phyloP scores from a whole-genome alignment of 306 rosid species.

The Vicia sativa region DNA sequence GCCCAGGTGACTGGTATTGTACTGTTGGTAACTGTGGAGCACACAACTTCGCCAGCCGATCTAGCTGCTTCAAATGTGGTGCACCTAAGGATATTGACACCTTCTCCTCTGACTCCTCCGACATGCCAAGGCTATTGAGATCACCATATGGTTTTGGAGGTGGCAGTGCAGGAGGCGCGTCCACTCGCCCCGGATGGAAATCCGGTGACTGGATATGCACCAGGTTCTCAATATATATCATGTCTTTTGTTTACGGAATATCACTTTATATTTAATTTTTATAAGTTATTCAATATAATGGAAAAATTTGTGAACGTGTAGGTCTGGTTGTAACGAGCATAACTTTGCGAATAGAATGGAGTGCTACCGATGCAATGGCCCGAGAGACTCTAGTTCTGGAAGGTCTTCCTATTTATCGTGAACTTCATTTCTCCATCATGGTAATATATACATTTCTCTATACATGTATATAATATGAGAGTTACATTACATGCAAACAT shows the following conservation, averaged over 20 bases:
- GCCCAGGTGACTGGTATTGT: slow-evolving; percentile 96
- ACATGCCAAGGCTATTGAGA: slow-evolving; percentile 55
- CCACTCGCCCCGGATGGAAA: slow-evolving; percentile 82
- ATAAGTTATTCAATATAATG: too few relatives aligned
- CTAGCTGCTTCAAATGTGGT: slow-evolving; percentile 91
- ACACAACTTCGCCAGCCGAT: slow-evolving; percentile 92
- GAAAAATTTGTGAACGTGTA: slow-evolving; percentile 8
- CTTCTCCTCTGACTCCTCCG: slow-evolving; percentile 46
- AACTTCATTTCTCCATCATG: slow-evolving; percentile 17
- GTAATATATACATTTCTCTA: slow-evolving; percentile 1
- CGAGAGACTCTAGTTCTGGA: slow-evolving; percentile 60
- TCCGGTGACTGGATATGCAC: slow-evolving; percentile 93
- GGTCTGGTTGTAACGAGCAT: slow-evolving; percentile 91
- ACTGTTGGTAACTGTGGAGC: slow-evolving; percentile 75
- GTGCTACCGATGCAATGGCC: slow-evolving; percentile 83
- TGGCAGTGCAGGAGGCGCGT: slow-evolving; percentile 33
- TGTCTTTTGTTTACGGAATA: background rate
- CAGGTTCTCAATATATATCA: slow-evolving; percentile 42
- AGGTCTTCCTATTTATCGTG: slow-evolving; percentile 65
- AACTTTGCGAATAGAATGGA: slow-evolving; percentile 85
- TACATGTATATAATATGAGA: background rate
- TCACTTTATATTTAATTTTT: background rate
- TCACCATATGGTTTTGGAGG: slow-evolving; percentile 45
- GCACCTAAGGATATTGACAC: slow-evolving; percentile 67
- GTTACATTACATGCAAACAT: background rate